Evolutionary conservation across 768 basidiomycete species (phyloP).

Genomic region (Leccinum truebloodii): DNA sequence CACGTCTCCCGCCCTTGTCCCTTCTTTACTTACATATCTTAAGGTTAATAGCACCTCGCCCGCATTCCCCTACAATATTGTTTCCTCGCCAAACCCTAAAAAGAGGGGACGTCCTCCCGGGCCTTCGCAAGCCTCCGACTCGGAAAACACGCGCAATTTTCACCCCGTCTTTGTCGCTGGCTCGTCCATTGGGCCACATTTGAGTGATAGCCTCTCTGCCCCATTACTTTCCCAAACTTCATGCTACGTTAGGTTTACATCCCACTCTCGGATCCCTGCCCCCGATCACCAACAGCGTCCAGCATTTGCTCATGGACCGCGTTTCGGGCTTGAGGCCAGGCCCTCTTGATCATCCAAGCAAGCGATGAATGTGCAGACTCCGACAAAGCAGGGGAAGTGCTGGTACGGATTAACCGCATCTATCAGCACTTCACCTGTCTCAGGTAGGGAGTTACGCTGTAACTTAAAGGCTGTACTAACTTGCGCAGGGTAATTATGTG

Average conservation of each 20-base stretch:
- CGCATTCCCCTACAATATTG: background rate
- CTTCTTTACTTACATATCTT: slow-evolving; percentile 7
- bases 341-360: no score
- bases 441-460: no score
- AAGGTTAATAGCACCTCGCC: slow-evolving; percentile 35
- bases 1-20: background rate
- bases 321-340: no score
- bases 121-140: slow-evolving; percentile 22
- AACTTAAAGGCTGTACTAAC: no score
- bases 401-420: no score
- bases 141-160: slow-evolving; percentile 25
- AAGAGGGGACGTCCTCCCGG: slow-evolving; percentile 23
- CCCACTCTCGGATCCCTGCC: slow-evolving; percentile 60
- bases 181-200: slow-evolving; percentile 45
- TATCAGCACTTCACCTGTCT: no score
- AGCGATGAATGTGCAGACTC: no score
- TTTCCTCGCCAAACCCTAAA: slow-evolving; percentile 30
- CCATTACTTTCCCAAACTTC: slow-evolving; percentile 43
- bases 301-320: no score
- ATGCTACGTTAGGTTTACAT: slow-evolving; percentile 63
- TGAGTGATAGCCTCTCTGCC: slow-evolving; percentile 55
- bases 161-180: slow-evolving; percentile 17
- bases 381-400: no score
- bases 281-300: slow-evolving; percentile 55
- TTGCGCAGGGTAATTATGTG: no score